These are phyloP conservation scores for Clathrus columnatus DNA, from an alignment of 768 basidiomycete species.

Conservation along the genomic window DNA sequence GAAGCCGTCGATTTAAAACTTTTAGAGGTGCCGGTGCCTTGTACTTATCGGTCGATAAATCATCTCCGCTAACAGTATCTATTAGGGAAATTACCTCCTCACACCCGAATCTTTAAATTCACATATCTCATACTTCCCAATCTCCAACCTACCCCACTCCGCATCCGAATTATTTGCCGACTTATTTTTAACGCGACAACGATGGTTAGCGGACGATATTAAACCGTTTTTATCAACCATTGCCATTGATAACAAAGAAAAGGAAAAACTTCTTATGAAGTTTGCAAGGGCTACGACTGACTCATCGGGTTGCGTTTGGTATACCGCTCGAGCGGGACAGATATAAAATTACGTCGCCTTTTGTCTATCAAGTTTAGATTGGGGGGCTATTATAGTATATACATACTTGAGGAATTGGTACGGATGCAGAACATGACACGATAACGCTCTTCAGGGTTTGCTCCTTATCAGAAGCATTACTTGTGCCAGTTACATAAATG, in stretches of 20 bases:
- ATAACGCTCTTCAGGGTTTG: too few species aligned
- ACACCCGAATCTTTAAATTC: constrained; percentile 22
- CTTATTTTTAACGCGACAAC: constrained; percentile 71
- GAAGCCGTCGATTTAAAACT: constrained; percentile 49
- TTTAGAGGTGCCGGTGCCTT: constrained; percentile 45
- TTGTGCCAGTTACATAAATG: too few species aligned
- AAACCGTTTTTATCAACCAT: constrained; percentile 75
- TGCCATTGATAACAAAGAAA: constrained; percentile 74
- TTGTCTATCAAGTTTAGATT: too few species aligned
- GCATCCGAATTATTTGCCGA: constrained; percentile 78
- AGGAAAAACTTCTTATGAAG: constrained; percentile 82
- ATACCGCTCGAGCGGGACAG: constrained; percentile 47
- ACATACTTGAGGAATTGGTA: too few species aligned
- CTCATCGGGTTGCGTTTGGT: constrained; percentile 51
- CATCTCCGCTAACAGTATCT: neutral
- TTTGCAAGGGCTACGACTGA: constrained; percentile 75
- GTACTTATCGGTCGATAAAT: neutral
- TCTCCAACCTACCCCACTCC: constrained; percentile 62
- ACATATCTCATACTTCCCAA: constrained; percentile 65
- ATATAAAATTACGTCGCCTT: neutral
- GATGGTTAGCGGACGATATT: constrained; percentile 77
- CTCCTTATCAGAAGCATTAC: too few species aligned
- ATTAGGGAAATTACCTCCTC: constrained; percentile 69
- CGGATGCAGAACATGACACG: too few species aligned
- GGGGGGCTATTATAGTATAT: too few species aligned